These are phyloP conservation scores for Raffaelea ambrosiae DNA, from an alignment of 2,329 filamentous ascomycete species.

Conservation along the genomic window DNA sequence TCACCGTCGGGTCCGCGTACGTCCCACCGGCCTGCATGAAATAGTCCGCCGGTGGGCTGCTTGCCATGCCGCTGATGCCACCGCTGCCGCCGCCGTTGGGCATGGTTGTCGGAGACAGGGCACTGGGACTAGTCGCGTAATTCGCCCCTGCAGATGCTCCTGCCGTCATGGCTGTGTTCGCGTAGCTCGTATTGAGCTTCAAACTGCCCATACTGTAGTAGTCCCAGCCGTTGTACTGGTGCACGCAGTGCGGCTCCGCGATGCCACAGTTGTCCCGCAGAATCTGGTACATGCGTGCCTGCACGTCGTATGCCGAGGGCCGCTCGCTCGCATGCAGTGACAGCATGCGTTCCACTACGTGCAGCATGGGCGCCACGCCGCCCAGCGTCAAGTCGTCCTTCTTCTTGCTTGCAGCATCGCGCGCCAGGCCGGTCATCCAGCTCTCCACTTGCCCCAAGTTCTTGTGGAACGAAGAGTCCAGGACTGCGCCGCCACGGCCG, in stretches of 20 bases:
- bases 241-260: constrained; percentile 44
- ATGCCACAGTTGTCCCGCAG: constrained; percentile 39
- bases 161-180: not conserved
- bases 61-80: not conserved
- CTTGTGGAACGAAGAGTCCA: constrained; percentile 64
- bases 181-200: constrained; percentile 18
- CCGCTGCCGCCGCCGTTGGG: not conserved
- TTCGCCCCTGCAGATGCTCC: not conserved
- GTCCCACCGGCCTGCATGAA: constrained; percentile 1
- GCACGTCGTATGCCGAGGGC: constrained; percentile 43
- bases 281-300: constrained; percentile 43
- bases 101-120: not conserved
- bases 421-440: constrained; percentile 57
- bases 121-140: not conserved
- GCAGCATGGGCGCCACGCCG: constrained; percentile 43
- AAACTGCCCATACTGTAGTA: constrained; percentile 21
- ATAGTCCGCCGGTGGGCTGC: constrained; percentile 6
- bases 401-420: constrained; percentile 36
- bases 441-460: constrained; percentile 59
- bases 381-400: constrained; percentile 34
- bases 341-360: constrained; percentile 47
- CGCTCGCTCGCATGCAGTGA: constrained; percentile 41
- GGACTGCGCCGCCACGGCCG: constrained; percentile 50
- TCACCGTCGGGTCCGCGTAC: constrained; percentile 12
- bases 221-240: constrained; percentile 30